These are phyloP conservation scores for Podospora appendiculata DNA, from an alignment of 495 filamentous ascomycete genomes.

Conservation along the genomic window DNA sequence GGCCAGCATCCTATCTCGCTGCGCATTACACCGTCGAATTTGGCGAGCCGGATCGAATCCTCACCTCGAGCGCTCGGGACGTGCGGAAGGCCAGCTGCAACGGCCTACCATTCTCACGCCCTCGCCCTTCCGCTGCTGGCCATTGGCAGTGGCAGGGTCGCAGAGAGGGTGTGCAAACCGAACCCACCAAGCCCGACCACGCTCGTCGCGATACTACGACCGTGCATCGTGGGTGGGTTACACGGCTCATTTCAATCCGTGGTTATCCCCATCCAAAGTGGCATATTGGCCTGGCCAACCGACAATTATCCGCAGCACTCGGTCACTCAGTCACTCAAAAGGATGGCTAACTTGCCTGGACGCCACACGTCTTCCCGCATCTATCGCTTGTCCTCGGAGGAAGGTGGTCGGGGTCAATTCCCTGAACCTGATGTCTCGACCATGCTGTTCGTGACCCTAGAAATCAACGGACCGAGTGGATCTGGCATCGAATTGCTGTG, in stretches of 20 bases:
- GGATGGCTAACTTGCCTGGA: background rate
- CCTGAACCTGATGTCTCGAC: background rate
- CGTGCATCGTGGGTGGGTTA: slow-evolving; percentile 5
- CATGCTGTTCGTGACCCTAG: background rate
- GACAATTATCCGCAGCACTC: slow-evolving; percentile 16
- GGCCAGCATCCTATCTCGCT: no score
- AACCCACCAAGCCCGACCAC: background rate
- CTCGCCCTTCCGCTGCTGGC: background rate
- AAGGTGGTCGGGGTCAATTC: background rate
- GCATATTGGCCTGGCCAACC: slow-evolving; percentile 14
- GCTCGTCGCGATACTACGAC: background rate
- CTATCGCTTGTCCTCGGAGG: background rate
- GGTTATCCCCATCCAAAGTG: slow-evolving; percentile 13
- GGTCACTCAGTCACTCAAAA: no score
- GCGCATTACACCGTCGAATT: no score
- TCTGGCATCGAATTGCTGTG: no score
- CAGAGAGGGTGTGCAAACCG: background rate
- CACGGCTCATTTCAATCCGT: slow-evolving; percentile 26
- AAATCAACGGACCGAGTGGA: no score
- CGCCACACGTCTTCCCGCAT: background rate
- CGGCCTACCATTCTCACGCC: background rate
- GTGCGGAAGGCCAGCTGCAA: background rate
- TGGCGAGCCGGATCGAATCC: no score
- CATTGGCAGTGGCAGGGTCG: background rate
- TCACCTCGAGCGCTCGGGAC: no score